phyloP scores from a whole-genome alignment of 169 alveolate genomes.

The Plasmodium blacklocki region DNA sequence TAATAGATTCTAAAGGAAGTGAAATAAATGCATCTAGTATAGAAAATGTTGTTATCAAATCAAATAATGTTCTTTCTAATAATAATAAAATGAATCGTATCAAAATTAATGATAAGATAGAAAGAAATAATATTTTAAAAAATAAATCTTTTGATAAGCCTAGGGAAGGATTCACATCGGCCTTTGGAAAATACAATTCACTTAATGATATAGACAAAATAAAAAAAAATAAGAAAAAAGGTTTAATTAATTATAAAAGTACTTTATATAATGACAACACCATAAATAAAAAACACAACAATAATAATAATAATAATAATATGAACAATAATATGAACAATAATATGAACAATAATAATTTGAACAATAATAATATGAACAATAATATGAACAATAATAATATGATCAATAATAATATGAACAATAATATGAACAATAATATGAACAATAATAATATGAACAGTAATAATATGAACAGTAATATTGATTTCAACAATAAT shows the following conservation, averaged over 20 bases:
- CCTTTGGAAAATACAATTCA: constrained; percentile 15
- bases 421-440: not conserved
- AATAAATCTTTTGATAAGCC: not conserved
- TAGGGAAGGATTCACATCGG: not conserved
- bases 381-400: constrained; percentile 6
- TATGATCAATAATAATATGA: not conserved
- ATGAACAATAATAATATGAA: not conserved
- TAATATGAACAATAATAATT: not conserved
- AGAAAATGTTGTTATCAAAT: constrained; percentile 7
- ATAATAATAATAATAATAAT: not conserved
- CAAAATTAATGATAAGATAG: constrained; percentile 32
- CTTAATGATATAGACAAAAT: constrained; percentile 29
- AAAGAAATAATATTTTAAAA: not conserved
- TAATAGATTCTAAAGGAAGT: constrained; percentile 10
- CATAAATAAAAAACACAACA: not conserved
- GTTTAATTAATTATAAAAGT: constrained; percentile 15
- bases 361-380: not conserved
- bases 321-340: not conserved
- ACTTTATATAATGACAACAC: not conserved
- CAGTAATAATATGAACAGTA: not conserved
- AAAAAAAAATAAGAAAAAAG: constrained; percentile 41
- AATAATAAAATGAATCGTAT: not conserved
- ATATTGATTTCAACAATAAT: too few relatives aligned
- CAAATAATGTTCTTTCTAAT: not conserved
- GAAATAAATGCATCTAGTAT: constrained; percentile 9